phyloP scores from a whole-genome alignment of 1,139 yeast species.

The Suhomyces bribrorum region DNA sequence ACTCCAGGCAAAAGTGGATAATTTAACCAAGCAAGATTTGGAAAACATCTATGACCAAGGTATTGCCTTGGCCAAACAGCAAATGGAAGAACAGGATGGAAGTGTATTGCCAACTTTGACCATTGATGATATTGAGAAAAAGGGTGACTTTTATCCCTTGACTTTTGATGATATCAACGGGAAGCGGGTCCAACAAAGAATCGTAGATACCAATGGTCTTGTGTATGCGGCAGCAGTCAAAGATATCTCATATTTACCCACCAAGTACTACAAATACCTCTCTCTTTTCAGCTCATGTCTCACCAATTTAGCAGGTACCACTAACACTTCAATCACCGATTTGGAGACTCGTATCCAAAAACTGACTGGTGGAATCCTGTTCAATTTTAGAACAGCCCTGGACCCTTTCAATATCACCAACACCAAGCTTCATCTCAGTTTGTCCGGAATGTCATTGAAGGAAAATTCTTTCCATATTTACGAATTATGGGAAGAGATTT shows the following conservation, averaged over 20 bases:
- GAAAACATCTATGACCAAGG: conserved; percentile 63
- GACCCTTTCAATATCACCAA: conserved; percentile 52
- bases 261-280: conserved; percentile 62
- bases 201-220: conserved; percentile 73
- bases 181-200: conserved; percentile 43
- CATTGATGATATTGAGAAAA: conserved; percentile 67
- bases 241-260: conserved; percentile 57
- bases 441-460: conserved; percentile 73
- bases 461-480: conserved; percentile 62
- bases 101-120: conserved; percentile 78
- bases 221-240: conserved; percentile 67
- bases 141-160: conserved; percentile 45
- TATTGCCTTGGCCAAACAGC: conserved; percentile 57
- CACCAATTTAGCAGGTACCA: conserved; percentile 81
- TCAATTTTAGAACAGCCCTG: conserved; percentile 57
- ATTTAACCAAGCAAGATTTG: conserved; percentile 57
- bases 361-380: conserved; percentile 80
- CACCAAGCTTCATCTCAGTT: conserved; percentile 48
- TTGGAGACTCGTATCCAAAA: conserved; percentile 83
- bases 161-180: conserved; percentile 32
- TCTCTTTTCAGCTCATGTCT: conserved; percentile 80
- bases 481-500: conserved; percentile 66
- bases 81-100: conserved; percentile 68
- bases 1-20: conserved; percentile 43
- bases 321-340: conserved; percentile 65